Evolutionary conservation across 805 yeast species (phyloP), one percentile per base, ranked within the genome.

Genomic region (Starmerella khaoyaiensis): DNA sequence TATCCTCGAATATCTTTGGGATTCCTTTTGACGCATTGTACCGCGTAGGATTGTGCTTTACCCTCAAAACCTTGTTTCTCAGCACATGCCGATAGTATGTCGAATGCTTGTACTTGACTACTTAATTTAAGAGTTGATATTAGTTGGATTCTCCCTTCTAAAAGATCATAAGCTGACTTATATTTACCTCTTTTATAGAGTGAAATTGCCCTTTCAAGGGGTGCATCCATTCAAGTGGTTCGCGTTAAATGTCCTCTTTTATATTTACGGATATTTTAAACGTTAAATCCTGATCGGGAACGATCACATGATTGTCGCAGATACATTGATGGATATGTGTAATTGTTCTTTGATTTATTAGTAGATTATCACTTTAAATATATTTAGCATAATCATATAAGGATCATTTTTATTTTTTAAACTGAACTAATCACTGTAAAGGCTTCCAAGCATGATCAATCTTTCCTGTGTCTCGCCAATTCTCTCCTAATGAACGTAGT

Each of bases 401-500:
- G n/a, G n/a, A n/a, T n/a, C n/a, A n/a, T n/a, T n/a, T n/a, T n/a
- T n/a, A n/a, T n/a, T n/a, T n/a, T n/a, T n/a, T n/a, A n/a, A n/a
- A n/a, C n/a, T n/a, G n/a, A n/a, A n/a, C 11, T 22, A 21, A 36
- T 5, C 36, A 36, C 16, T 33, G 24, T 16, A 49, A 33, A 7
- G 46, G 49, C 36, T 47, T 37, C 53, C 53, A 50, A 6, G 45
- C 49, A n/a, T 40, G 39, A 29, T 48, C 45, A 20, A 79, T 52
- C 14, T 41, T 55, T 1, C 78, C 74, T 0, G 59, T 59, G 1
- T 54, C 50, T 10, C 53, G 45, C 79, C 87, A 82, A 33, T 81
- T 94, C 50, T 87, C 94, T 3, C 86, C 86, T 21, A 83, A 57
- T 5, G 87, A 67, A 35, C 72, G 59, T 39, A 90, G 59, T 42